These are phyloP conservation scores for Adiantum capillusveneris DNA, from an alignment of 75 land plant genomes.

Conservation along the genomic window DNA sequence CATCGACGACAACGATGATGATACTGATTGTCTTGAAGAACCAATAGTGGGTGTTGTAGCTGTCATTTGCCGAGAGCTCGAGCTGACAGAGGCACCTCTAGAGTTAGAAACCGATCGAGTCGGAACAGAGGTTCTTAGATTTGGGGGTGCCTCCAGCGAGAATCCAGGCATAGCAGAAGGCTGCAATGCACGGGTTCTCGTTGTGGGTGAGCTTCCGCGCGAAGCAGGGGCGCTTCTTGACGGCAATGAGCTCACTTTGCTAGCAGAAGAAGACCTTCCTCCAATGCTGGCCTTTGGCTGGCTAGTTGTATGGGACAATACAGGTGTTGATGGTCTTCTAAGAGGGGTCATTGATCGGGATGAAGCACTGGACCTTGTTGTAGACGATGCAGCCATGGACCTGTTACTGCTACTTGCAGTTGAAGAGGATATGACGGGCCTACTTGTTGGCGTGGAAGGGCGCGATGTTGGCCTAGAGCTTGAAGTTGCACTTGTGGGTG, in stretches of 20 bases:
- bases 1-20: neutral
- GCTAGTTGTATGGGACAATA: neutral
- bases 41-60: neutral
- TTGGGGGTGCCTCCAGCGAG: conserved; percentile 42
- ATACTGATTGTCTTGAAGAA: too few relatives aligned
- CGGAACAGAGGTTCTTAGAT: conserved; percentile 22
- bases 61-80: conserved; percentile 1
- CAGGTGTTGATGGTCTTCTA: conserved; percentile 1
- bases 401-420: neutral
- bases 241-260: conserved; percentile 6
- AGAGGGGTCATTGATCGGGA: conserved; percentile 8
- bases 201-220: conserved; percentile 26
- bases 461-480: conserved; percentile 13
- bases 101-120: conserved; percentile 27
- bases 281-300: neutral
- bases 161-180: conserved; percentile 30
- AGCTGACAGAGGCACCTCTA: conserved; percentile 21
- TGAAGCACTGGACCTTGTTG: neutral
- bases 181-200: conserved; percentile 20
- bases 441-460: conserved; percentile 20
- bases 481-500: neutral
- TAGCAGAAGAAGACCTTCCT: conserved; percentile 1
- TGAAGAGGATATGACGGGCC: conserved; percentile 3
- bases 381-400: neutral
- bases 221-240: conserved; percentile 18